phyloP scores from a whole-genome alignment of 768 basidiomycete genomes.

The Phanerodontia chrysosporium region DNA sequence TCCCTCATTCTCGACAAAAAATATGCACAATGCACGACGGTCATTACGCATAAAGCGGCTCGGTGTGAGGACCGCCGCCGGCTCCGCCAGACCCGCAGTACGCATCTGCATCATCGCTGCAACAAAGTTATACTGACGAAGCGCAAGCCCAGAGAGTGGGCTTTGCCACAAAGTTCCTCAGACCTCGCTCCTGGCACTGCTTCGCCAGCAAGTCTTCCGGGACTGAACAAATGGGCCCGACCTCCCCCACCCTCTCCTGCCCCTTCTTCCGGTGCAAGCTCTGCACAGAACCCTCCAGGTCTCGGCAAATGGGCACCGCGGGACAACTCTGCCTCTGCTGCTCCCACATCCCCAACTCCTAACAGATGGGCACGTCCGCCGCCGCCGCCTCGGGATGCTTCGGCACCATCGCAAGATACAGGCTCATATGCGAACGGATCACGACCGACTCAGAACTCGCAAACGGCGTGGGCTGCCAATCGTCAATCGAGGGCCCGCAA shows the following conservation, averaged over 20 bases:
- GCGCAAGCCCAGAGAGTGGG: constrained; percentile 13
- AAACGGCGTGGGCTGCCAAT: neutral
- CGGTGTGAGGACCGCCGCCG: constrained; percentile 16
- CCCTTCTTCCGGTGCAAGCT: neutral
- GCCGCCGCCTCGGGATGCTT: neutral
- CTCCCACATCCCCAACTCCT: neutral
- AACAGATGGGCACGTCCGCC: neutral
- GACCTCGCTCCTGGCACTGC: constrained; percentile 1
- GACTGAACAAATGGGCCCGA: constrained; percentile 12
- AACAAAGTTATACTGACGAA: neutral
- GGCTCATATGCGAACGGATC: too few relatives aligned
- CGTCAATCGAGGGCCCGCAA: neutral
- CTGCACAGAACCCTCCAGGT: neutral
- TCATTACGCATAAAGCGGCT: constrained; percentile 15
- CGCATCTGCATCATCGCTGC: neutral
- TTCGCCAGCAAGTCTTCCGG: neutral
- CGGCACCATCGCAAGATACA: neutral
- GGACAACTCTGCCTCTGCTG: neutral
- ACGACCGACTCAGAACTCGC: neutral
- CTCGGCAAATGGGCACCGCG: neutral
- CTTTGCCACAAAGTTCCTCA: neutral
- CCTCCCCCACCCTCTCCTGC: constrained; percentile 3
- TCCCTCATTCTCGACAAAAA: neutral
- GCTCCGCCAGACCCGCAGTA: constrained; percentile 18
- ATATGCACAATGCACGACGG: constrained; percentile 20